A percentile compares a stretch with the other conserved stretches of the same genome.
Evolutionary conservation across 371 early-diverging fungal genomes (phyloP).

Genomic region (Mucor indicus): DNA sequence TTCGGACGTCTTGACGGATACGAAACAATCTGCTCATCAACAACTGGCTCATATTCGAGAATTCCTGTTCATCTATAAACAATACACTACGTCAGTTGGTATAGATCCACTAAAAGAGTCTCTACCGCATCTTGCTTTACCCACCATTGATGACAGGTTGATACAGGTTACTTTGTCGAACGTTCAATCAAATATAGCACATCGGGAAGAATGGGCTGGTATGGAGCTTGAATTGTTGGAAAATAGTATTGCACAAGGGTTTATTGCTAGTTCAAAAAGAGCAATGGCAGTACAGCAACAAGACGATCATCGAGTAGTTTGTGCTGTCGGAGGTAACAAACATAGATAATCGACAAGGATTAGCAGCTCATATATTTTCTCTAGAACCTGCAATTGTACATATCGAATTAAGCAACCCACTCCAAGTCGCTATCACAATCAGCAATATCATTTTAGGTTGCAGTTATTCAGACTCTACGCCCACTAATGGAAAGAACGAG

Average conservation of each 20-base stretch:
- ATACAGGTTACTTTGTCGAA: slow-evolving; percentile 52
- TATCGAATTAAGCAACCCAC: slow-evolving; percentile 61
- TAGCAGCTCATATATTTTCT: no score
- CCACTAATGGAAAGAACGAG: slow-evolving; percentile 8
- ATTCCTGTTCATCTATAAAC: slow-evolving; percentile 75
- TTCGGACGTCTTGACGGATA: slow-evolving; percentile 62
- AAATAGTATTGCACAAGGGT: slow-evolving; percentile 39
- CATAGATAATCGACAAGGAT: not conserved
- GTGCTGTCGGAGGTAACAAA: slow-evolving; percentile 61
- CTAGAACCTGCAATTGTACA: slow-evolving; percentile 69
- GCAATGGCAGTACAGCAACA: slow-evolving; percentile 44
- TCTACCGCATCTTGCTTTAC: slow-evolving; percentile 46
- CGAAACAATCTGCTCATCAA: slow-evolving; percentile 64
- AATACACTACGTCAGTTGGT: slow-evolving; percentile 37
- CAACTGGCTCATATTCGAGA: slow-evolving; percentile 76
- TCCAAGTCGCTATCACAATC: slow-evolving; percentile 58
- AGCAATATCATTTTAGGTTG: slow-evolving; percentile 65
- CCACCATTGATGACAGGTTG: slow-evolving; percentile 41
- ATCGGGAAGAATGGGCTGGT: slow-evolving; percentile 54
- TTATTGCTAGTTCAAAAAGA: slow-evolving; percentile 36
- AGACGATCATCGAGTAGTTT: slow-evolving; percentile 52
- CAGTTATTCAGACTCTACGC: slow-evolving; percentile 45
- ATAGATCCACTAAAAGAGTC: slow-evolving; percentile 41
- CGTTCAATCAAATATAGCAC: slow-evolving; percentile 33
- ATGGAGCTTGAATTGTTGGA: slow-evolving; percentile 66